Percentiles rank a stretch among this genome's conserved stretches.
These are phyloP conservation scores for Xylariales sp. DNA, from an alignment of 2,329 filamentous ascomycete species.

Conservation along the genomic window DNA sequence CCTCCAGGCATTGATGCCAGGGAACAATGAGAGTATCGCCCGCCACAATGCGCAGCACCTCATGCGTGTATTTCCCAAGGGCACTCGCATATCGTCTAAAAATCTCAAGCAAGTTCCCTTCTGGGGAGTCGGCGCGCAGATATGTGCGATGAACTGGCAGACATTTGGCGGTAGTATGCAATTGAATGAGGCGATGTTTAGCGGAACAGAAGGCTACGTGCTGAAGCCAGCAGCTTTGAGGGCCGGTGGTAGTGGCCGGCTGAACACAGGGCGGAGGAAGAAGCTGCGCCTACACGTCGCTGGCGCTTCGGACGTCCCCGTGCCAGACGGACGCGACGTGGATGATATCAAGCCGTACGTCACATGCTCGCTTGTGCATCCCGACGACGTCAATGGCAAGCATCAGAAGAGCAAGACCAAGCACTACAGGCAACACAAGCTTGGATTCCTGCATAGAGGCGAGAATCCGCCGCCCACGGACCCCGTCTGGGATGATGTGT, in stretches of 20 bases:
- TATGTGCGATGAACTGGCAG: conserved; percentile 78
- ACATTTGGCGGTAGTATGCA: conserved; percentile 74
- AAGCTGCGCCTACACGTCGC: conserved; percentile 68
- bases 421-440: conserved; percentile 69
- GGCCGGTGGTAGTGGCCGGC: conserved; percentile 62
- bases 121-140: conserved; percentile 75
- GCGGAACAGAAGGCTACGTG: conserved; percentile 72
- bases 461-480: conserved; percentile 70
- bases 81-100: conserved; percentile 73
- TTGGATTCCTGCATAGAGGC: conserved; percentile 66
- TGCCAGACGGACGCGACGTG: conserved; percentile 61
- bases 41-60: conserved; percentile 72
- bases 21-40: conserved; percentile 60
- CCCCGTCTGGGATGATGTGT: conserved; percentile 72
- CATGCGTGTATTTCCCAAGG: conserved; percentile 78
- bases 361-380: conserved; percentile 72
- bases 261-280: conserved; percentile 60
- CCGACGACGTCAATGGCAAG: conserved; percentile 60
- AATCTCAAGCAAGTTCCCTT: conserved; percentile 73
- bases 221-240: conserved; percentile 72
- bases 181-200: conserved; percentile 75
- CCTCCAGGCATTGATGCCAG: conserved; percentile 63
- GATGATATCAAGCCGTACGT: conserved; percentile 72
- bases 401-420: conserved; percentile 71
- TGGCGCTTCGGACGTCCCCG: conserved; percentile 70